Percentiles rank a stretch among this genome's conserved stretches.
phyloP scores from a whole-genome alignment of 768 basidiomycete genomes.

The Lactarius hatsudake region DNA sequence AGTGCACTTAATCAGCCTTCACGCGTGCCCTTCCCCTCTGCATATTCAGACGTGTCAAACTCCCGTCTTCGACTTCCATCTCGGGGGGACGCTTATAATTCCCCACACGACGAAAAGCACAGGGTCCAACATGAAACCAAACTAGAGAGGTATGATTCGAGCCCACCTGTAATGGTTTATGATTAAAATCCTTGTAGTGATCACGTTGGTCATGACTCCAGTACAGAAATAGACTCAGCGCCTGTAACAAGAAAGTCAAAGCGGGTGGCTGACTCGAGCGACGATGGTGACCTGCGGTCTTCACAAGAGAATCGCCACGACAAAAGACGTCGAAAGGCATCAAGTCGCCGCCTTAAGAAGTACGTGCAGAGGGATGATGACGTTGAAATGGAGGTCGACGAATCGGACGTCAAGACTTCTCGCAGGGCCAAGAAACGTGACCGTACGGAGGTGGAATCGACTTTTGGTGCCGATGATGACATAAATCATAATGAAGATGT shows the following conservation, averaged over 20 bases:
- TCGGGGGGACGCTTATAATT: neutral
- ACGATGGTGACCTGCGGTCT: slow-evolving; percentile 23
- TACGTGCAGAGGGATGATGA: slow-evolving; percentile 24
- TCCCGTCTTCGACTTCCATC: slow-evolving; percentile 1
- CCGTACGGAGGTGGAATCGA: slow-evolving; percentile 68
- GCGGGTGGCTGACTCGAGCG: slow-evolving; percentile 26
- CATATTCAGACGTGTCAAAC: neutral
- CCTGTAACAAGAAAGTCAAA: slow-evolving; percentile 17
- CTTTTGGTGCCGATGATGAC: slow-evolving; percentile 63
- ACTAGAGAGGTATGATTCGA: slow-evolving; percentile 2
- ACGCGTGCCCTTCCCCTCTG: slow-evolving; percentile 4
- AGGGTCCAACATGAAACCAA: slow-evolving; percentile 2
- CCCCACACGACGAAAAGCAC: slow-evolving; percentile 4
- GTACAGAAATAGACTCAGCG: slow-evolving; percentile 10
- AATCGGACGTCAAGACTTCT: slow-evolving; percentile 28
- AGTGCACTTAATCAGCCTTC: neutral
- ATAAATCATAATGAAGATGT: slow-evolving; percentile 36
- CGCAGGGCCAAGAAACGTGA: slow-evolving; percentile 71
- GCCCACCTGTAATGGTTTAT: neutral
- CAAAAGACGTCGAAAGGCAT: slow-evolving; percentile 28
- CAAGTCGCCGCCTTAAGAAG: slow-evolving; percentile 19
- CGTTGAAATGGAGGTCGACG: slow-evolving; percentile 48
- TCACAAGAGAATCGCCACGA: slow-evolving; percentile 24
- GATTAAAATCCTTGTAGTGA: neutral
- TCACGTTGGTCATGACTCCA: slow-evolving; percentile 7